Evolutionary conservation across 306 rosid genomes (phyloP), one percentile per base, ranked within the genome.

Genomic region (Aeschynomene evenia): DNA sequence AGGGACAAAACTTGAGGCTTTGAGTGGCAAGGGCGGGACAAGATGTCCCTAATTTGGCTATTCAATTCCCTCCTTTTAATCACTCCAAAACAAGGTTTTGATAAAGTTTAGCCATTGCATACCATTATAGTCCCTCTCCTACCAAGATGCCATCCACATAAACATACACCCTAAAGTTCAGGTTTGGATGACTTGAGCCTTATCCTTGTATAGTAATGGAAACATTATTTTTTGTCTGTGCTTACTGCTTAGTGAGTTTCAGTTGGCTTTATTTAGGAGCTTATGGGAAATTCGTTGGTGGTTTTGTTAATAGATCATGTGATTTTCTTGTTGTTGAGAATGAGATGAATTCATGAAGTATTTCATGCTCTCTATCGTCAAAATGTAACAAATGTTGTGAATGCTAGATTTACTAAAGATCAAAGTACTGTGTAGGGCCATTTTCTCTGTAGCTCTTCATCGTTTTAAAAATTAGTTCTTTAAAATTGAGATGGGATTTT

Each of bases 241-340:
- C 20, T 12, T 9, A 45, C 16, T 42, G 21, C 20, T 12, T 9
- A 45, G 45, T 23, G 65, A 55, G 18, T 37, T 37, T 49, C 18
- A 8, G 23, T 20, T 21, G 37, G 28, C 36, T 46, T 10, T 23
- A 19, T 66, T 48, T 7, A 28, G 26, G 36, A 59, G 19, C 14
- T 16, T 15, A 36, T 4, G 9, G 33, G 31, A 16, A 14, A 40
- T 68, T 56, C 53, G 59, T 54, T 61, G n/a, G 15, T 68, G 21
- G 53, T 39, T 68, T 49, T 68, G 20, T 37, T 51, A 50, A 65
- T 52, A 64, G 24, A 68, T 50, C 23, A 40, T 59, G 23, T 14
- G 33, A 19, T 19, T 34, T 57, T 23, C 48, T 24, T 50, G 46
- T 28, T 12, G 20, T 9, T 21, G 21, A 28, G 26, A 26, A 24